Conservation (phyloP, 176 grass and related monocot species). For the Triticum timopheevii region DNA sequence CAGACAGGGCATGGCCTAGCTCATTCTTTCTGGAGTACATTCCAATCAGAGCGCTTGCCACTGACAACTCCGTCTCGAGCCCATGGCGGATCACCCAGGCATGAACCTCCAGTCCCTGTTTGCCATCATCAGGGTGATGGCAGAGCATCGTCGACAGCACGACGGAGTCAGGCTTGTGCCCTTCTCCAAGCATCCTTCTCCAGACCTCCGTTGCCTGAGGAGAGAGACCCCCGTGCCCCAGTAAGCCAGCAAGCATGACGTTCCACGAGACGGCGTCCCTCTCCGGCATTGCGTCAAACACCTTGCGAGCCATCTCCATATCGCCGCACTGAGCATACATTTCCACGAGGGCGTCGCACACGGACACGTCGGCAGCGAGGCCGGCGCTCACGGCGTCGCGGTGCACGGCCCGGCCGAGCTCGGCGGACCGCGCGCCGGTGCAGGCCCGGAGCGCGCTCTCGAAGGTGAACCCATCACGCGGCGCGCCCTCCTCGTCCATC, state of each 20-base stretch:
- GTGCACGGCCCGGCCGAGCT: slow-evolving; percentile 44
- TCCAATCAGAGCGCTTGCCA: slow-evolving; percentile 47
- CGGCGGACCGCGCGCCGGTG: slow-evolving; percentile 2
- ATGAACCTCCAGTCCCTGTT: slow-evolving; percentile 47
- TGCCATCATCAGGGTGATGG: not conserved
- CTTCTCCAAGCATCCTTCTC: slow-evolving; percentile 41
- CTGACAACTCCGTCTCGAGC: slow-evolving; percentile 31
- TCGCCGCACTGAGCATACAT: slow-evolving; percentile 64
- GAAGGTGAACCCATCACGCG: no score
- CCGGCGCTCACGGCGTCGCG: slow-evolving; percentile 49
- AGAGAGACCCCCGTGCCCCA: slow-evolving; percentile 40
- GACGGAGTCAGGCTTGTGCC: slow-evolving; percentile 15
- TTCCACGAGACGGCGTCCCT: slow-evolving; percentile 53
- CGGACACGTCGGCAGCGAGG: slow-evolving; percentile 35
- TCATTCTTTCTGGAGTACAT: slow-evolving; percentile 52
- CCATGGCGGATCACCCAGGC: slow-evolving; percentile 60
- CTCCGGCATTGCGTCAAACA: slow-evolving; percentile 45
- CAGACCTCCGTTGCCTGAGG: slow-evolving; percentile 30
- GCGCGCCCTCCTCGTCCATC: no score
- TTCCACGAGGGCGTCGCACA: slow-evolving; percentile 48
- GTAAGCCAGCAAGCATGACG: slow-evolving; percentile 46
- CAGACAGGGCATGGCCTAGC: slow-evolving; percentile 8
- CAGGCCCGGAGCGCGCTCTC: no score
- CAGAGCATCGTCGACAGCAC: slow-evolving; percentile 42
- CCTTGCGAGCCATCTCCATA: slow-evolving; percentile 29